Conservation (phyloP, 2,329 filamentous ascomycete species). For the Elsinoe fawcettii region DNA sequence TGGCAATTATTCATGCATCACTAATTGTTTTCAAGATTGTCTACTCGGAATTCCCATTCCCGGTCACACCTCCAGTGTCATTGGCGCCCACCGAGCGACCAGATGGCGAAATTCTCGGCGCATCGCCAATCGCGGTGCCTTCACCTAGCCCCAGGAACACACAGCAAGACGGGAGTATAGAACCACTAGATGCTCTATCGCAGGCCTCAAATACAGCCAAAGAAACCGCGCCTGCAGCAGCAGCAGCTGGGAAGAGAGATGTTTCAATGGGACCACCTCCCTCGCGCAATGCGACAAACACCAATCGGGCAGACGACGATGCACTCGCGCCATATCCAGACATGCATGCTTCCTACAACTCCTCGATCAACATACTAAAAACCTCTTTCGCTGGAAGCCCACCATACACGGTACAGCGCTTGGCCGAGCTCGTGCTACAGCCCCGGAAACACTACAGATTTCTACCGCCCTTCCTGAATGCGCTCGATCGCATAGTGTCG, state of each 20-base stretch:
- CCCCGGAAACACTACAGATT: conserved; percentile 74
- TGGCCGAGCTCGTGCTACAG: conserved; percentile 74
- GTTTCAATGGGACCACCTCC: conserved; percentile 30
- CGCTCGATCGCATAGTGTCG: conserved; percentile 80
- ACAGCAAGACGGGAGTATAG: conserved; percentile 7
- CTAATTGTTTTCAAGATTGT: conserved; percentile 52
- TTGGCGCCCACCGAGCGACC: conserved; percentile 28
- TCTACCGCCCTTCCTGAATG: conserved; percentile 78
- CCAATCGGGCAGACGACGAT: neutral
- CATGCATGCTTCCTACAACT: conserved; percentile 48
- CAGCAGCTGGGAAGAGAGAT: conserved; percentile 20
- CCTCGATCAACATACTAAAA: conserved; percentile 25
- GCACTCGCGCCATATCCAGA: conserved; percentile 35
- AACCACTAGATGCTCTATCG: conserved; percentile 14
- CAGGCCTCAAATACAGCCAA: conserved; percentile 51
- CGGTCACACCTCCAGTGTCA: conserved; percentile 44
- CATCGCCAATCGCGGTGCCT: conserved; percentile 18
- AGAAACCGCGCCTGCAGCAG: conserved; percentile 53
- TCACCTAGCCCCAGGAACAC: conserved; percentile 15
- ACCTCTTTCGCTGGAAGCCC: conserved; percentile 63
- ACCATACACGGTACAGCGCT: conserved; percentile 85
- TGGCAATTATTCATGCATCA: no score
- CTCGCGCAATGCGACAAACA: neutral
- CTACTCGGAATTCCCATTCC: conserved; percentile 66
- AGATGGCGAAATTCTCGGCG: conserved; percentile 24